These are phyloP conservation scores for Coemansia sp. DNA, from an alignment of 192 early-diverging fungal species.

Conservation along the genomic window DNA sequence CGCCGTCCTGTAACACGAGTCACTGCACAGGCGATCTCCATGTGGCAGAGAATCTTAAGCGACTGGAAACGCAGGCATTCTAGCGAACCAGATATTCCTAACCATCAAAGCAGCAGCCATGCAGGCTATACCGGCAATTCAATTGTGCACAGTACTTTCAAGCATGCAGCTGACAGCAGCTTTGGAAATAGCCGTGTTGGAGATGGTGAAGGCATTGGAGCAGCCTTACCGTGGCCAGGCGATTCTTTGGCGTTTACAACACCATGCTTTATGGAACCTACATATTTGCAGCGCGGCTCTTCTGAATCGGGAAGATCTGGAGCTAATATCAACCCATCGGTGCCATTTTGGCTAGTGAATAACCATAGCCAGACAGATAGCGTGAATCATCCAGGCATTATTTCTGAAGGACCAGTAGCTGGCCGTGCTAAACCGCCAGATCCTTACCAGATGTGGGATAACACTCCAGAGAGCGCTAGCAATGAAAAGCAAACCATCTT, in stretches of 20 bases:
- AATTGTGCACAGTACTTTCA: conserved; percentile 3
- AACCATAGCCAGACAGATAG: conserved; percentile 8
- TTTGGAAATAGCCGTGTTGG: background rate
- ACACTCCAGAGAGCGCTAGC: background rate
- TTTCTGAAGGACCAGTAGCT: background rate
- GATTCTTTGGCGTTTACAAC: conserved; percentile 13
- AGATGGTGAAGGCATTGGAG: background rate
- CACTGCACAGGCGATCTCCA: conserved; percentile 16
- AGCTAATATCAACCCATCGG: conserved; percentile 8
- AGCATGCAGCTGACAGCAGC: background rate
- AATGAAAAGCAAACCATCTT: background rate
- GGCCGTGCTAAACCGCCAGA: background rate
- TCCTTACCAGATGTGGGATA: background rate
- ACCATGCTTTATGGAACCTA: conserved; percentile 24
- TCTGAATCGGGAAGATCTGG: conserved; percentile 42
- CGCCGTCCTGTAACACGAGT: background rate
- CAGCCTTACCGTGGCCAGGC: conserved; percentile 7
- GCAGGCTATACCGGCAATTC: conserved; percentile 15
- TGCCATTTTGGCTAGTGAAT: conserved; percentile 26
- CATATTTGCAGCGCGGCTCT: conserved; percentile 35
- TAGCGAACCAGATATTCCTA: background rate
- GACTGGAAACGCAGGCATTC: conserved; percentile 17
- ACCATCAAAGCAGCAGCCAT: conserved; percentile 16
- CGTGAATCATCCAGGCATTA: background rate
- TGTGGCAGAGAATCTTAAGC: conserved; percentile 35